phyloP scores from a whole-genome alignment of 2,329 filamentous ascomycete genomes.

The Incumbomyces delicatus region DNA sequence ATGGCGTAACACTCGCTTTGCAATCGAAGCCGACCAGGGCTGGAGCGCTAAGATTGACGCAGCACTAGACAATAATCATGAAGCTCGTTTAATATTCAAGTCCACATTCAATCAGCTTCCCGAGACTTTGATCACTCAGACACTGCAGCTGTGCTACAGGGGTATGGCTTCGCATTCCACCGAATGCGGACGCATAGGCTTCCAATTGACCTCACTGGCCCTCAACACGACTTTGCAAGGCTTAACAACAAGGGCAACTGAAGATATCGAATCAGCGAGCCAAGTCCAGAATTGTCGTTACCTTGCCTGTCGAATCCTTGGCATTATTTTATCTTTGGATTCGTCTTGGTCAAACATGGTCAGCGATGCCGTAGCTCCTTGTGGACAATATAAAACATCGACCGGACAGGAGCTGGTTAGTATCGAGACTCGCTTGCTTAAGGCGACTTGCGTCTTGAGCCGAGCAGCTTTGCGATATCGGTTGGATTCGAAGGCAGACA shows the following conservation, averaged over 20 bases:
- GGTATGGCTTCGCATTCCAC: slow-evolving; percentile 32
- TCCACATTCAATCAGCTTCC: slow-evolving; percentile 23
- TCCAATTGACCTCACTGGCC: slow-evolving; percentile 46
- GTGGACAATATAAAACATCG: slow-evolving; percentile 44
- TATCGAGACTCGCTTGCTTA: slow-evolving; percentile 51
- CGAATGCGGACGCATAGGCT: slow-evolving; percentile 40
- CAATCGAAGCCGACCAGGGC: slow-evolving; percentile 57
- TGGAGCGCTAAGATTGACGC: slow-evolving; percentile 77
- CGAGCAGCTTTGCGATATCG: slow-evolving; percentile 42
- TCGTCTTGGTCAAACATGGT: slow-evolving; percentile 13
- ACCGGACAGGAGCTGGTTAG: slow-evolving; percentile 51
- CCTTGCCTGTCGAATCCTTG: slow-evolving; percentile 60
- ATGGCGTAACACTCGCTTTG: slow-evolving; percentile 34
- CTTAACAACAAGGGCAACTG: slow-evolving; percentile 25
- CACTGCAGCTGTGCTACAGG: slow-evolving; percentile 38
- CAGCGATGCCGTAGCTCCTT: slow-evolving; percentile 8
- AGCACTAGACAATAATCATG: slow-evolving; percentile 28
- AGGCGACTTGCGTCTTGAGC: slow-evolving; percentile 49
- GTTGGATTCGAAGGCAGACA: slow-evolving; percentile 22
- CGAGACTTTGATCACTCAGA: slow-evolving; percentile 26
- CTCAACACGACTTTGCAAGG: slow-evolving; percentile 43
- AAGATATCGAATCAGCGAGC: slow-evolving; percentile 24
- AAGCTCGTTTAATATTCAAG: slow-evolving; percentile 12
- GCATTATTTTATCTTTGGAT: slow-evolving; percentile 63
- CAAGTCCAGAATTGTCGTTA: slow-evolving; percentile 61